Evolutionary conservation across 768 basidiomycete species (phyloP).

Genomic region (Mycena pura): DNA sequence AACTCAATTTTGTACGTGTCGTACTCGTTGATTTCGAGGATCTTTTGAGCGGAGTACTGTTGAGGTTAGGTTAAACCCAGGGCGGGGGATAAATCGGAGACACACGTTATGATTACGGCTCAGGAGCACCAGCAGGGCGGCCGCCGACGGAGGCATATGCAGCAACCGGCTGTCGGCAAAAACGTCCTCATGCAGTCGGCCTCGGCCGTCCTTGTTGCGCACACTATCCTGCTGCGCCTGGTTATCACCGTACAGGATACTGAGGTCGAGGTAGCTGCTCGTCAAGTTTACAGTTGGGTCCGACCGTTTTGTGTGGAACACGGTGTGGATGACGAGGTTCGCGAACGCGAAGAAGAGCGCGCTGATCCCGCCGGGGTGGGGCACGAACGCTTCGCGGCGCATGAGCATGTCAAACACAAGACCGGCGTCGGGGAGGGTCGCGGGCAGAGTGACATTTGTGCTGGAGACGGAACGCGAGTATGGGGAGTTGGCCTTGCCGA

Average conservation of each 20-base stretch:
- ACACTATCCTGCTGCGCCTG: slow-evolving; percentile 54
- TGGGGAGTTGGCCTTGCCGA: slow-evolving; percentile 67
- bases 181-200: slow-evolving; percentile 69
- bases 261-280: slow-evolving; percentile 80
- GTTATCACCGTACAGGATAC: slow-evolving; percentile 73
- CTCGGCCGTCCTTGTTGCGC: slow-evolving; percentile 69
- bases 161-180: slow-evolving; percentile 72
- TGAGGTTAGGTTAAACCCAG: background rate
- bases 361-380: slow-evolving; percentile 75
- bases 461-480: slow-evolving; percentile 74
- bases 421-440: slow-evolving; percentile 66
- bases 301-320: slow-evolving; percentile 63
- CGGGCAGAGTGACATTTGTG: slow-evolving; percentile 45
- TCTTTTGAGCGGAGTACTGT: slow-evolving; percentile 73
- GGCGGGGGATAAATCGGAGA: slow-evolving; percentile 4
- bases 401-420: slow-evolving; percentile 78
- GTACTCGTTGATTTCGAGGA: slow-evolving; percentile 75
- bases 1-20: slow-evolving; percentile 45
- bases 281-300: slow-evolving; percentile 65
- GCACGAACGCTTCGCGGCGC: slow-evolving; percentile 51
- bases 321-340: slow-evolving; percentile 73
- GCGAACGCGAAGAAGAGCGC: slow-evolving; percentile 83
- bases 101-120: slow-evolving; percentile 77
- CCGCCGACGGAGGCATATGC: slow-evolving; percentile 75
- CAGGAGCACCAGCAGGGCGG: slow-evolving; percentile 72